Conservation (phyloP, 1,284 basidiomycete genomes). For the Melampsora abietis-canadensis region DNA sequence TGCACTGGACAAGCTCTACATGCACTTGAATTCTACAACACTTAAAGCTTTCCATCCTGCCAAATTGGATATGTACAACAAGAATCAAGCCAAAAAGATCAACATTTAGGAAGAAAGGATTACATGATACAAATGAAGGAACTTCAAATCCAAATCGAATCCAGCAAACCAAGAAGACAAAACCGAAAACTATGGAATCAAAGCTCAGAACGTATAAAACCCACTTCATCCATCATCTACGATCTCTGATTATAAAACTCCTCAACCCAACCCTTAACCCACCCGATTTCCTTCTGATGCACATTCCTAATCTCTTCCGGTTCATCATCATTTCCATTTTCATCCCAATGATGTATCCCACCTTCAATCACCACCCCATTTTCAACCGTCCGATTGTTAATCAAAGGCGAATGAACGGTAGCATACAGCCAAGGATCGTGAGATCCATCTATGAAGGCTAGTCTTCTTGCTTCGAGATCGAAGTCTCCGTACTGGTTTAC, state of each 20-base stretch:
- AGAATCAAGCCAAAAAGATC: no score
- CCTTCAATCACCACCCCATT: slow-evolving; percentile 50
- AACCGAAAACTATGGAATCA: no score
- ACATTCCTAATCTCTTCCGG: slow-evolving; percentile 49
- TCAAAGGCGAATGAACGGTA: slow-evolving; percentile 50
- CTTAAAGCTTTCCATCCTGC: no score
- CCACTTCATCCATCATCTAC: no score
- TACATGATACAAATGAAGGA: no score
- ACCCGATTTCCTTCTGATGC: slow-evolving; percentile 48
- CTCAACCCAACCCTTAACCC: slow-evolving; percentile 50
- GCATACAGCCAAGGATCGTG: slow-evolving; percentile 51
- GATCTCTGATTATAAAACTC: slow-evolving; percentile 5
- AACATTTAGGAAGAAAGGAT: no score
- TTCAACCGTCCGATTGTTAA: slow-evolving; percentile 48
- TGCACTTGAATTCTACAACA: no score
- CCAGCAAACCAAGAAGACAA: no score
- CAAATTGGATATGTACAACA: no score
- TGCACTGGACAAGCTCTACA: no score
- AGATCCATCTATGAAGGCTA: slow-evolving; percentile 51
- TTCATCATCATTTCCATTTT: slow-evolving; percentile 47
- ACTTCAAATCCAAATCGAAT: no score
- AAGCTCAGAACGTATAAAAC: no score
- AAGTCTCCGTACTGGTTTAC: slow-evolving; percentile 50
- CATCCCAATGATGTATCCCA: slow-evolving; percentile 53
- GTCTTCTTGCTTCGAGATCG: slow-evolving; percentile 45